Conservation (phyloP, 176 grass and related monocot genomes). For the Eleusine coracana region DNA sequence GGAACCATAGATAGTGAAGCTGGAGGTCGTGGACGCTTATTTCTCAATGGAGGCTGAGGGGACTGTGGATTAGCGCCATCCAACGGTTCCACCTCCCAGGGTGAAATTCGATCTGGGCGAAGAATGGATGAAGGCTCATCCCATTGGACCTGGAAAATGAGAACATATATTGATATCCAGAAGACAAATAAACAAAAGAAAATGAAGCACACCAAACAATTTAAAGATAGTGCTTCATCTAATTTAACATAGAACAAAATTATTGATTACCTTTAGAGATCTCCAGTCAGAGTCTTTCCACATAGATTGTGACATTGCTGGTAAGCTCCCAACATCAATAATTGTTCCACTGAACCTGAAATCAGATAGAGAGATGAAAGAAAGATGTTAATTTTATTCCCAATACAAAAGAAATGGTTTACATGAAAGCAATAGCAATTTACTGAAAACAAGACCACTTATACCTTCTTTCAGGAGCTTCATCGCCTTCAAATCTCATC, state of each 20-base stretch:
- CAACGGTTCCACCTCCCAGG: conserved; percentile 89
- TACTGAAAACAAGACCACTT: conserved; percentile 24
- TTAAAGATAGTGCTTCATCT: background rate
- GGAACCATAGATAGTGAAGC: conserved; percentile 54
- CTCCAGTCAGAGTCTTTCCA: conserved; percentile 92
- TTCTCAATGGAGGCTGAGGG: conserved; percentile 56
- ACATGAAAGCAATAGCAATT: conserved; percentile 23
- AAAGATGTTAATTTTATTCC: conserved; percentile 23
- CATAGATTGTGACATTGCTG: conserved; percentile 50
- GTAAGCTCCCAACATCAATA: conserved; percentile 61
- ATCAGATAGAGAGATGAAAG: conserved; percentile 29
- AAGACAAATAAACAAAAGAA: conserved; percentile 32
- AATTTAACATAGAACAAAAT: conserved; percentile 25
- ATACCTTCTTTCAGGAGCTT: conserved; percentile 88
- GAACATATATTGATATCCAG: conserved; percentile 15
- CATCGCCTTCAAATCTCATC: conserved; percentile 98
- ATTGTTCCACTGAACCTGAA: conserved; percentile 96
- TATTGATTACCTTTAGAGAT: conserved; percentile 75
- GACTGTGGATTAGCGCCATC: conserved; percentile 53
- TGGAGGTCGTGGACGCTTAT: conserved; percentile 70
- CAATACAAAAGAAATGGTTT: too few relatives aligned
- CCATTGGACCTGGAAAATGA: conserved; percentile 84
- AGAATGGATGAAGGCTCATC: conserved; percentile 82
- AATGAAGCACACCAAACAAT: conserved; percentile 12
- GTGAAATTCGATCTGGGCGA: conserved; percentile 79